Conservation (phyloP, 2,329 filamentous ascomycete species). For the Beauveria asiatica region DNA sequence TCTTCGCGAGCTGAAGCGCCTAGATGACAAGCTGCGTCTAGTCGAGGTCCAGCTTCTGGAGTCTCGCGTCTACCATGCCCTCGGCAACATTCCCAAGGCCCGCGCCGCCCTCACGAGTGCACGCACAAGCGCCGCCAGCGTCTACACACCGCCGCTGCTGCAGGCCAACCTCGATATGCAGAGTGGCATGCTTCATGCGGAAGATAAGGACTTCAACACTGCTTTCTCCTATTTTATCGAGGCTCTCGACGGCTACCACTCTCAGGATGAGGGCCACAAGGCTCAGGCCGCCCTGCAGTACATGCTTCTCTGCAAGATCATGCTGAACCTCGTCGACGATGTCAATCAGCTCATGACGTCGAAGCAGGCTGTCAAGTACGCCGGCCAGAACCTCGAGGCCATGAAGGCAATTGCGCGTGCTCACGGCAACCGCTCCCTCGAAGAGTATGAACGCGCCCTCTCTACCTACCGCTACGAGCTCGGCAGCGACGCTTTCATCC, state of each 20-base stretch:
- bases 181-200: slow-evolving; percentile 95
- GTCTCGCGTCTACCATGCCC: slow-evolving; percentile 91
- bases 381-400: slow-evolving; percentile 88
- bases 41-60: slow-evolving; percentile 97
- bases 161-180: slow-evolving; percentile 99
- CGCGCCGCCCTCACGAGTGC: slow-evolving; percentile 91
- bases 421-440: slow-evolving; percentile 88
- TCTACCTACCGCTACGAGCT: slow-evolving; percentile 88
- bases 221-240: slow-evolving; percentile 99
- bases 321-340: slow-evolving; percentile 95
- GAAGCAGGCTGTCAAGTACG: slow-evolving; percentile 95
- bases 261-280: slow-evolving; percentile 76
- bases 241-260: slow-evolving; percentile 92
- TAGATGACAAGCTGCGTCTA: slow-evolving; percentile 96
- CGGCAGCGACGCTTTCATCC: slow-evolving; percentile 90
- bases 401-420: slow-evolving; percentile 98
- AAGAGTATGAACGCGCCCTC: slow-evolving; percentile 93
- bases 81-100: slow-evolving; percentile 93
- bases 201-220: slow-evolving; percentile 98
- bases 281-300: slow-evolving; percentile 98
- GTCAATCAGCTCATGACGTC: slow-evolving; percentile 90
- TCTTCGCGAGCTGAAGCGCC: slow-evolving; percentile 89
- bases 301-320: slow-evolving; percentile 99
- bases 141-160: slow-evolving; percentile 90
- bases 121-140: slow-evolving; percentile 88